Base-by-base conservation (phyloP, 129 eudicot species). In the Tagetes erecta region DNA sequence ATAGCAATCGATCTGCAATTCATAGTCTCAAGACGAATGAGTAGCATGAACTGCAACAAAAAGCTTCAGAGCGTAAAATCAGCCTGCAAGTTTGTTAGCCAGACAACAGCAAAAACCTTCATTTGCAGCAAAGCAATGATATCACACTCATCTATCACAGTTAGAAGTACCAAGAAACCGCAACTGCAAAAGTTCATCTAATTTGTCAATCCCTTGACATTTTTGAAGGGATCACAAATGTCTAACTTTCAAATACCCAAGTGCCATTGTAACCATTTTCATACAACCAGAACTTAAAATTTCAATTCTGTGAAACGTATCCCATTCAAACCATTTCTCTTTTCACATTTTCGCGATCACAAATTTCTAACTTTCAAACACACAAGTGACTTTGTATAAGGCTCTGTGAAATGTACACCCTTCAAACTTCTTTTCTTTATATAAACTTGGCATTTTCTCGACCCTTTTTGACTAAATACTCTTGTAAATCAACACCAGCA, bases 401-500 rank as follows among this genome's bases (percentile, higher is more conserved):
- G 56, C 38, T 64, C 42, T 51, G n/a, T 13, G 13, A 49, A 10
- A 64, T 5, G 42, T 20, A 37, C 51, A 6, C 39, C 62, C 40
- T 55, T 69, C 30, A 58, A 59, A 77, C 53, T 50, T 42, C 72
- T 63, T 30, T 44, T 72, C 78, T 59, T 3, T 42, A 53, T 65
- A 2, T 42, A 2, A 72, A 65, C 41, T 55, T 56, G 2, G 8
- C 70, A 5, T 76, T 76, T 13, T 8, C 64, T 38, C 52, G 73
- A 75, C 62, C 66, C 79, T 76, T 87, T 72, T 62, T 80, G n/a
- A 73, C 71, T 67, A 92, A 33, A 46, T 87, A 92, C 60, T 83
- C 89, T 59, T 83, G 92, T 76, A 93, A 83, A 55, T 68, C 92
- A 68, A 77, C 87, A 81, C 95, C 92, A 0, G 74, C 87, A 0